phyloP scores from a whole-genome alignment of 2,329 filamentous ascomycete species.

The Paraphaeosphaeria minitans region DNA sequence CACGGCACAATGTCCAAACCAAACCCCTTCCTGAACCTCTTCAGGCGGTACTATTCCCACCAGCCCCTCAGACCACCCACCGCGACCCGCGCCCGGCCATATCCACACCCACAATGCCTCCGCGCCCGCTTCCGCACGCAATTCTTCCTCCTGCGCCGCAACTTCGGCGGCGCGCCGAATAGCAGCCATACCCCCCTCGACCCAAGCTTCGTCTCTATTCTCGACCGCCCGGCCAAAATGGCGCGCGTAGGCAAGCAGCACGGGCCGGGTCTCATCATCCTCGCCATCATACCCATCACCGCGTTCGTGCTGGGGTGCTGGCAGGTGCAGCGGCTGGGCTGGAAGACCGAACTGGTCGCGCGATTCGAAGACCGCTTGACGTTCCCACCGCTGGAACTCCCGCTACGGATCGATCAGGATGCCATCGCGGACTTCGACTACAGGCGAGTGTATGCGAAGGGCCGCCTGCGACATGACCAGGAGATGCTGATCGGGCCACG shows the following conservation, averaged over 20 bases:
- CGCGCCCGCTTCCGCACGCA: conserved; percentile 31
- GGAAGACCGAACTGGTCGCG: conserved; percentile 92
- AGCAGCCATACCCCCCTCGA: conserved; percentile 59
- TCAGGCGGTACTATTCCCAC: conserved; percentile 35
- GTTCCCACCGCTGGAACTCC: conserved; percentile 82
- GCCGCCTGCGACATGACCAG: conserved; percentile 79
- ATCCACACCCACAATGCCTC: conserved; percentile 41
- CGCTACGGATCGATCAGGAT: conserved; percentile 78
- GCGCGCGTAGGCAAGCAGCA: conserved; percentile 77
- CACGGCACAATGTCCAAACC: conserved; percentile 38
- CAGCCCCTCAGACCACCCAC: conserved; percentile 12
- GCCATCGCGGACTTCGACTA: conserved; percentile 91
- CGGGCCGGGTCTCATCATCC: conserved; percentile 78
- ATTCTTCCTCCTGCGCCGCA: conserved; percentile 27
- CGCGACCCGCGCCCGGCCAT: conserved; percentile 16
- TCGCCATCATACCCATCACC: conserved; percentile 87
- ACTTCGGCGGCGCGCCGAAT: conserved; percentile 52
- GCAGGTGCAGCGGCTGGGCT: conserved; percentile 90
- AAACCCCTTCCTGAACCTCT: conserved; percentile 41
- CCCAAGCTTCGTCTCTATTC: conserved; percentile 79
- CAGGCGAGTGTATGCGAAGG: conserved; percentile 76
- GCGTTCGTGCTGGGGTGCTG: conserved; percentile 90
- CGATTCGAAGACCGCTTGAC: conserved; percentile 91
- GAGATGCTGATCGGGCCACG: conserved; percentile 97
- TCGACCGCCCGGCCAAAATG: conserved; percentile 83